These are phyloP conservation scores for Fusarium neocosmosporiellum DNA, from an alignment of 2,329 filamentous ascomycete species.

Conservation along the genomic window DNA sequence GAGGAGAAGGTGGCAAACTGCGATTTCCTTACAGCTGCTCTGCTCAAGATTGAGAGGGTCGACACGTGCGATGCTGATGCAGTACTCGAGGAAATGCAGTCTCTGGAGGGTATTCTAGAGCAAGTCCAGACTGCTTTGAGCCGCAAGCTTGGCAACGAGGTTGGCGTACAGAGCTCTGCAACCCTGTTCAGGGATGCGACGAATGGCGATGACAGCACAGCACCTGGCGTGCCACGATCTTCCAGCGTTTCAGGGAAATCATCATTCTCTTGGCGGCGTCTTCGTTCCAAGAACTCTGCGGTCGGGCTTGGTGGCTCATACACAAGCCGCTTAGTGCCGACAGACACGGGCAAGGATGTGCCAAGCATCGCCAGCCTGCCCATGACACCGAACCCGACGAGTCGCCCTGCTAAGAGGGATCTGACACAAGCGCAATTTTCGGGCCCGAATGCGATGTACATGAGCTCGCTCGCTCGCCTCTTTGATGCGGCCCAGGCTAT, in stretches of 20 bases:
- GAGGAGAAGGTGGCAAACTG: slow-evolving; percentile 96
- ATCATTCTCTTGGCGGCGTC: slow-evolving; percentile 87
- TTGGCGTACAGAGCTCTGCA: slow-evolving; percentile 82
- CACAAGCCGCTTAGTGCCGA: slow-evolving; percentile 40
- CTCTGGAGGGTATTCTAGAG: slow-evolving; percentile 85
- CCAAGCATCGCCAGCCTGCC: slow-evolving; percentile 78
- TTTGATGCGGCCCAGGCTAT: slow-evolving; percentile 94
- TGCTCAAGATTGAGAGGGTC: slow-evolving; percentile 84
- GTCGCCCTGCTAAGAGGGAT: slow-evolving; percentile 78
- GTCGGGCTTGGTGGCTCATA: slow-evolving; percentile 67
- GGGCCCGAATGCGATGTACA: slow-evolving; percentile 90
- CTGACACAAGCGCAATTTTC: slow-evolving; percentile 75
- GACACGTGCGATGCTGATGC: slow-evolving; percentile 93
- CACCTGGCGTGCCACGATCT: slow-evolving; percentile 61
- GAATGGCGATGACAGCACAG: slow-evolving; percentile 57
- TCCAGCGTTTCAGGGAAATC: slow-evolving; percentile 76
- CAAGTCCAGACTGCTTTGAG: slow-evolving; percentile 80
- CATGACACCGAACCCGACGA: slow-evolving; percentile 76
- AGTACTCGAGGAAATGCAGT: slow-evolving; percentile 93
- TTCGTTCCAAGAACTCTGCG: slow-evolving; percentile 89
- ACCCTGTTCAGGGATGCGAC: slow-evolving; percentile 79
- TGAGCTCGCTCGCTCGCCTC: slow-evolving; percentile 87
- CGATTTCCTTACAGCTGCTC: slow-evolving; percentile 88
- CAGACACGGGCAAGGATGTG: slow-evolving; percentile 45
- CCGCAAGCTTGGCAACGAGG: slow-evolving; percentile 92